These are phyloP conservation scores for Saccharomycopsis sp. DNA, from an alignment of 805 yeast genomes.

Conservation along the genomic window DNA sequence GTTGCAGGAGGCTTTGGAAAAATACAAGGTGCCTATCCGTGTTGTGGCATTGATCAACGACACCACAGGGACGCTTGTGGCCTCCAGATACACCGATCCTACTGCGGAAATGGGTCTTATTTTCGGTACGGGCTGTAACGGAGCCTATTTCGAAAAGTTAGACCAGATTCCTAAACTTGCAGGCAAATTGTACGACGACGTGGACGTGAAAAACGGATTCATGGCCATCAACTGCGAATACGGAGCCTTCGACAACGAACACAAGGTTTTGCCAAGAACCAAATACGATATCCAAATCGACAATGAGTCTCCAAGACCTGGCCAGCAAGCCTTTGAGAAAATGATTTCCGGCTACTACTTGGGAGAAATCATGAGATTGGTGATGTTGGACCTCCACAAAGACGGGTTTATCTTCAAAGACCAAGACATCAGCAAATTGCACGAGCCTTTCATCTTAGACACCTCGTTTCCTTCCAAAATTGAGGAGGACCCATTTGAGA, in stretches of 20 bases:
- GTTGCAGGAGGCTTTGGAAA: slow-evolving; percentile 70
- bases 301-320: slow-evolving; percentile 86
- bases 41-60: slow-evolving; percentile 94
- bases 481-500: slow-evolving; percentile 85
- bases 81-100: slow-evolving; percentile 87
- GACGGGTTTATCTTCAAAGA: slow-evolving; percentile 60
- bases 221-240: slow-evolving; percentile 99
- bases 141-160: slow-evolving; percentile 84
- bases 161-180: slow-evolving; percentile 72
- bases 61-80: slow-evolving; percentile 95
- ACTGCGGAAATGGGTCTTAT: slow-evolving; percentile 90
- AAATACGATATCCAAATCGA: slow-evolving; percentile 80
- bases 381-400: slow-evolving; percentile 62
- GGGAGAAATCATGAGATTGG: slow-evolving; percentile 84
- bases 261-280: slow-evolving; percentile 76
- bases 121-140: slow-evolving; percentile 96
- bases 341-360: slow-evolving; percentile 96
- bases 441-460: slow-evolving; percentile 68
- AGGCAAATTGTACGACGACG: slow-evolving; percentile 60
- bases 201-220: slow-evolving; percentile 48
- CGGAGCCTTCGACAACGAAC: slow-evolving; percentile 96
- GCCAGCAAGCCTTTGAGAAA: slow-evolving; percentile 92
- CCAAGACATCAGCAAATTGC: slow-evolving; percentile 61
- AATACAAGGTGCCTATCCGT: slow-evolving; percentile 62
- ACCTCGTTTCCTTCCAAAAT: slow-evolving; percentile 81